phyloP scores from a whole-genome alignment of 1,139 yeast species.

The Yamadazyma songkhlaensis region DNA sequence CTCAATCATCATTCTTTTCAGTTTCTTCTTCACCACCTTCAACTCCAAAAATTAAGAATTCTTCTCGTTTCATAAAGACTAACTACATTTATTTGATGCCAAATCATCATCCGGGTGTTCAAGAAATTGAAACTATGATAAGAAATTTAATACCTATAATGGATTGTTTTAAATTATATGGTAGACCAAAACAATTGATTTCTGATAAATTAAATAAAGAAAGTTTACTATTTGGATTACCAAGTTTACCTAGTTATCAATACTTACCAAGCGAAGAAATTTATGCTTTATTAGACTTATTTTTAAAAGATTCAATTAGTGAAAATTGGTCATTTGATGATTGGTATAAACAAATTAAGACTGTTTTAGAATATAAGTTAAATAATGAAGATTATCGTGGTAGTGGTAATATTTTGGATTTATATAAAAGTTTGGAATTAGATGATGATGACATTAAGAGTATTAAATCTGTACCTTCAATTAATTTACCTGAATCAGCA shows the following conservation, averaged over 20 bases:
- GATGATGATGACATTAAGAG: slow-evolving; percentile 16
- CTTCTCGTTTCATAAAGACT: slow-evolving; percentile 29
- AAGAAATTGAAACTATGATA: slow-evolving; percentile 56
- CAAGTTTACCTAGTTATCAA: slow-evolving; percentile 54
- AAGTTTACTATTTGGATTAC: slow-evolving; percentile 53
- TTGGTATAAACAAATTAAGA: slow-evolving; percentile 36
- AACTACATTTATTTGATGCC: slow-evolving; percentile 51
- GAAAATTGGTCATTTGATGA: slow-evolving; percentile 30
- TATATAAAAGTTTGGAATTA: slow-evolving; percentile 23
- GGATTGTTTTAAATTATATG: slow-evolving; percentile 54
- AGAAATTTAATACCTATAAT: slow-evolving; percentile 51
- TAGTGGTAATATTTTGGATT: slow-evolving; percentile 29
- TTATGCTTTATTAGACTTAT: slow-evolving; percentile 27
- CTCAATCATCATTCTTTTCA: slow-evolving; percentile 18
- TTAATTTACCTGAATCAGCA: slow-evolving; percentile 14
- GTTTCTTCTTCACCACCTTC: slow-evolving; percentile 17
- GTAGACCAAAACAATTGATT: slow-evolving; percentile 50
- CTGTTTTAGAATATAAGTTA: slow-evolving; percentile 30
- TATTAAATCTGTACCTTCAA: slow-evolving; percentile 15
- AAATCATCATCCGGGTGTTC: slow-evolving; percentile 52
- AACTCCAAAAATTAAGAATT: slow-evolving; percentile 15
- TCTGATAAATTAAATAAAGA: slow-evolving; percentile 44
- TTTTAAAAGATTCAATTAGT: slow-evolving; percentile 25
- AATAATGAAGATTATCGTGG: slow-evolving; percentile 23
- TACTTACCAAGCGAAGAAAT: slow-evolving; percentile 45